These are phyloP conservation scores for Castanospermum australe DNA, from an alignment of 306 rosid species.

Conservation along the genomic window DNA sequence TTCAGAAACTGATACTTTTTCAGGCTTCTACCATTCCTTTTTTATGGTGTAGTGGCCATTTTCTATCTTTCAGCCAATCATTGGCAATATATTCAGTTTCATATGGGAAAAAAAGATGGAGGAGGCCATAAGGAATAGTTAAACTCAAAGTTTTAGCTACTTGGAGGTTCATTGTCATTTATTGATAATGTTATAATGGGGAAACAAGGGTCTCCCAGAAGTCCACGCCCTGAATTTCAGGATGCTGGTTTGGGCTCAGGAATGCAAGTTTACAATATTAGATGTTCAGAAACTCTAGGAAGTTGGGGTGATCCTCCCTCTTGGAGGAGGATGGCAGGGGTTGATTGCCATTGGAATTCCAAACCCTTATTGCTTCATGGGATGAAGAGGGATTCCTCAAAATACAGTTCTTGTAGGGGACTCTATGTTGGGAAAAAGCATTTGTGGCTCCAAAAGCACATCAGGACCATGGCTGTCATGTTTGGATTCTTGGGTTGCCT, in stretches of 20 bases:
- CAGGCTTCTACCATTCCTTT: neutral
- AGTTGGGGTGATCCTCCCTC: slow-evolving; percentile 37
- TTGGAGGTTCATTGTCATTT: slow-evolving; percentile 15
- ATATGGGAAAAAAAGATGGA: neutral
- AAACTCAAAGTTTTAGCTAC: neutral
- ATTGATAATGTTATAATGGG: slow-evolving; percentile 34
- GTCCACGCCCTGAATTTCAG: slow-evolving; percentile 36
- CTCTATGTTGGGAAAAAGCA: slow-evolving; percentile 46
- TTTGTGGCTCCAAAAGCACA: slow-evolving; percentile 58
- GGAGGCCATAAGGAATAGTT: neutral
- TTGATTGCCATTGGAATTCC: slow-evolving; percentile 41
- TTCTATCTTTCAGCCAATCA: neutral
- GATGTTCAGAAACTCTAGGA: slow-evolving; percentile 9
- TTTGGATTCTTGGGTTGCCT: slow-evolving; percentile 51
- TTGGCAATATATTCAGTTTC: neutral
- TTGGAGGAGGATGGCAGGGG: slow-evolving; percentile 55
- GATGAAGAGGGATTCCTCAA: slow-evolving; percentile 40
- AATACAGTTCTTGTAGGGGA: slow-evolving; percentile 49
- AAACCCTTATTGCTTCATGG: slow-evolving; percentile 45
- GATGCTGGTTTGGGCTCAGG: slow-evolving; percentile 23
- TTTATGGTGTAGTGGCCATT: neutral
- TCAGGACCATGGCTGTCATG: slow-evolving; percentile 42
- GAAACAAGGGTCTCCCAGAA: slow-evolving; percentile 45
- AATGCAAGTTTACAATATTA: slow-evolving; percentile 43
- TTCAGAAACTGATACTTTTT: slow-evolving; percentile 3